A percentile compares a stretch with the other conserved stretches of the same genome.
These are phyloP conservation scores for Cucurbita maxima DNA, from an alignment of 306 rosid species.

Conservation along the genomic window DNA sequence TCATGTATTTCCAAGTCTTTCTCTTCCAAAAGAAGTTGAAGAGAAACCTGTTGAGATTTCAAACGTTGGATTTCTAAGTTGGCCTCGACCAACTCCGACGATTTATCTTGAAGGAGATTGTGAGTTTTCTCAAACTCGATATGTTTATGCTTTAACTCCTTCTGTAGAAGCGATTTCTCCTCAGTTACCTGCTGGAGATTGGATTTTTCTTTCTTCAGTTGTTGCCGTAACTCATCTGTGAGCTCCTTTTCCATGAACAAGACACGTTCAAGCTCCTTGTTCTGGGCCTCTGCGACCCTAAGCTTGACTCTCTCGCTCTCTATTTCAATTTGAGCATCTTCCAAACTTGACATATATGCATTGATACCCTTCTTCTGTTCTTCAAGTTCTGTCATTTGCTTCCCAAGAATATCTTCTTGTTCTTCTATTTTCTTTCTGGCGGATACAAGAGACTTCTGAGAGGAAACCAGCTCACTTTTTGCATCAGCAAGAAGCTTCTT, in stretches of 20 bases:
- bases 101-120: slow-evolving; percentile 44
- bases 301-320: slow-evolving; percentile 60
- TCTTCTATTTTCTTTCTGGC: slow-evolving; percentile 59
- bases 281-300: slow-evolving; percentile 40
- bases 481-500: slow-evolving; percentile 57
- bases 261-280: slow-evolving; percentile 48
- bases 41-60: slow-evolving; percentile 62
- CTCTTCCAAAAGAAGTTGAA: slow-evolving; percentile 50
- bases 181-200: slow-evolving; percentile 46
- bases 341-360: slow-evolving; percentile 46
- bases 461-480: slow-evolving; percentile 68
- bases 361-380: slow-evolving; percentile 47
- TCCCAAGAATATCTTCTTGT: slow-evolving; percentile 50
- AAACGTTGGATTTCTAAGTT: slow-evolving; percentile 68
- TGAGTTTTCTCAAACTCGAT: slow-evolving; percentile 28
- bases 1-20: slow-evolving; percentile 69
- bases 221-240: slow-evolving; percentile 40
- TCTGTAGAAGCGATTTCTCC: slow-evolving; percentile 40
- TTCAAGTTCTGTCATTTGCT: slow-evolving; percentile 49
- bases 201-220: slow-evolving; percentile 50
- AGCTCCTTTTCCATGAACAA: slow-evolving; percentile 45
- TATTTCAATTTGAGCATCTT: slow-evolving; percentile 61
- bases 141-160: slow-evolving; percentile 35
- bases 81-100: slow-evolving; percentile 57
- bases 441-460: slow-evolving; percentile 62